A percentile compares a stretch with the other conserved stretches of the same genome.
These are phyloP conservation scores for Botrytis sinoallii DNA, from an alignment of 2,329 filamentous ascomycete species.

Conservation along the genomic window DNA sequence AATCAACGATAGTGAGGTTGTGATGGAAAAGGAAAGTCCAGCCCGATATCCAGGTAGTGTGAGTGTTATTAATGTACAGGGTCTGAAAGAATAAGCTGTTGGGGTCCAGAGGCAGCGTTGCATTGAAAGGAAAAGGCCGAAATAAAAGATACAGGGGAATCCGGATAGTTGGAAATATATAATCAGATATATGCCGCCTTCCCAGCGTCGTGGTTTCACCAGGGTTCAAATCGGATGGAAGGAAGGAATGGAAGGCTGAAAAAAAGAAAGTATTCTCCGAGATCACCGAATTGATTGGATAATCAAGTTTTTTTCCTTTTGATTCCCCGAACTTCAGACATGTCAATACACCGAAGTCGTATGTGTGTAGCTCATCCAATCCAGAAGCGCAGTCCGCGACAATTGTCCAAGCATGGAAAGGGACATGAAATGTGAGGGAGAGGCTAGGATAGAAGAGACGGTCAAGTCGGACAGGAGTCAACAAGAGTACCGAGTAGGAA, in stretches of 20 bases:
- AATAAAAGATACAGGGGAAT: constrained; percentile 3
- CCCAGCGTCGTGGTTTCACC: constrained; percentile 19
- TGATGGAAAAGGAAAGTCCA: not conserved
- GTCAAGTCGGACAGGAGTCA: not conserved
- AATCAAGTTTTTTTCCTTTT: not conserved
- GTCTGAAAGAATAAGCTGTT: not conserved
- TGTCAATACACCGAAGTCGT: not conserved
- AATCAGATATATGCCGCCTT: constrained; percentile 6
- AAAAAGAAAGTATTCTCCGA: constrained; percentile 10
- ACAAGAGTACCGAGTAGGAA: not conserved
- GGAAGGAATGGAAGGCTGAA: constrained; percentile 18
- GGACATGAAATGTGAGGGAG: not conserved
- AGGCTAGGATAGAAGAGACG: not conserved
- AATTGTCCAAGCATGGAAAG: not conserved
- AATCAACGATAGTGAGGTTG: not conserved
- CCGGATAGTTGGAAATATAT: constrained; percentile 2
- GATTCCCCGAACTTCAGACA: constrained; percentile 2
- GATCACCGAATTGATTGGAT: constrained; percentile 15
- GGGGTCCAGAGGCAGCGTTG: constrained; percentile 5
- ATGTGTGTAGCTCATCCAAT: not conserved
- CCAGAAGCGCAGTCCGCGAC: not conserved
- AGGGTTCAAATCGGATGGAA: constrained; percentile 12
- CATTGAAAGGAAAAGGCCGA: constrained; percentile 11
- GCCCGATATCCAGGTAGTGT: not conserved
- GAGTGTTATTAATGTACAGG: not conserved